Base-by-base conservation (phyloP, 2,329 filamentous ascomycete genomes). In the Aspergillus ochraceus region DNA sequence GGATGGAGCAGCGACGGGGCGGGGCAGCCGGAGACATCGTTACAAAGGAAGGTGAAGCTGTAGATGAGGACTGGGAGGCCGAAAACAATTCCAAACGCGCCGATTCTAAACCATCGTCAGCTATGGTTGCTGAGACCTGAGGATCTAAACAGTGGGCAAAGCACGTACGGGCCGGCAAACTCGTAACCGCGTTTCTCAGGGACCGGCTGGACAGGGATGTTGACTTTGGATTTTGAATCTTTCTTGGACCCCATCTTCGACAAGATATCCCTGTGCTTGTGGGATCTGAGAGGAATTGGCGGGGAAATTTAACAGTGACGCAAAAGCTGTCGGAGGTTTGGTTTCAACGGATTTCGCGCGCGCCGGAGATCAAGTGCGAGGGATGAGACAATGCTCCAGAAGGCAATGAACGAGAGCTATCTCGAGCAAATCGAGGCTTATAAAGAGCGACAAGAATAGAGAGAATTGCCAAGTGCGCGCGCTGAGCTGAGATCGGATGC, bases 11-110 rank as follows among this genome's bases (percentile, higher is more conserved):
- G 82, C 4, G 90, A 92, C 3, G 93, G 92, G 2, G 91, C 88
- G 51, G 94, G 95, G 73, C 95, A 98, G 60, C 95, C 94, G 9
- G 91, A 89, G 64, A 96, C 81, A 75, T 98, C 93, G 79, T 97
- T 98, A 84, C 94, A 97, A 69, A 89, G 81, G 72, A 97, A 96
- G 51, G 88, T 84, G 72, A 94, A 89, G 68, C 88, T 74, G 78
- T 95, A 96, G 68, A 92, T 85, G 64, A 93, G 83, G 47, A 92
- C 61, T 0, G 94, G 94, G 0, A 97, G 86, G 58, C 88, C 88
- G 69, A 96, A 89, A 8, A 90, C 90, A 70, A 98, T 91, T 62
- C 79, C 84, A 61, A 89, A 85, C 39, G 90, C 91, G 58, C 92
- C 93, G 47, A 88, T 81, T 57, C 92, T 96, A 14, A 36, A 51